A percentile compares a stretch with the other conserved stretches of the same genome.
phyloP scores from a whole-genome alignment of 441 rosid genomes.

The Mallotus japonicus region DNA sequence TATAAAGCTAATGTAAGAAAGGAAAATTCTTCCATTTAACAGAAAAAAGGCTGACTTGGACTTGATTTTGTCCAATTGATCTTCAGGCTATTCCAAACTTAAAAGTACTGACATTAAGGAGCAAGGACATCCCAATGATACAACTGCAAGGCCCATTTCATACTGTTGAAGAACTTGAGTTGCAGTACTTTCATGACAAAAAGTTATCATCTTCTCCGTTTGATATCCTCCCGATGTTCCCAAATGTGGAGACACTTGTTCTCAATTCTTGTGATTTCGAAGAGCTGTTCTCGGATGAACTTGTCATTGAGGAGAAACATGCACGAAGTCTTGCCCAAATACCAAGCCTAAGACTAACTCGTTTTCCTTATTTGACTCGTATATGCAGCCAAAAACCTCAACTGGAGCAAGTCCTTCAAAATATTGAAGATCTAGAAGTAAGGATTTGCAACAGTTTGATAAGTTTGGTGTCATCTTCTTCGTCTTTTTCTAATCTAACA shows the following conservation, averaged over 20 bases:
- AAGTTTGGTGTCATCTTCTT: conserved; percentile 7
- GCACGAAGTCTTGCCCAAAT: background rate
- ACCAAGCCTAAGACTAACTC: background rate
- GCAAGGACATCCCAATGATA: background rate
- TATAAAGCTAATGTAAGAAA: too few species aligned
- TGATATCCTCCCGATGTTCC: conserved; percentile 23
- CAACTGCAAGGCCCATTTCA: background rate
- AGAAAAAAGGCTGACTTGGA: too few species aligned
- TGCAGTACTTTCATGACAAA: conserved; percentile 18
- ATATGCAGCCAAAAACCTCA: conserved; percentile 7
- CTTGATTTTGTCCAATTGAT: too few species aligned
- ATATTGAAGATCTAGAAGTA: conserved; percentile 4
- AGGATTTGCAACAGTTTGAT: background rate
- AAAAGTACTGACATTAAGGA: too few species aligned
- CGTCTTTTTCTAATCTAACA: conserved; percentile 5
- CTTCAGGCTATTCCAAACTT: too few species aligned
- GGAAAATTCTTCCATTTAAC: too few species aligned
- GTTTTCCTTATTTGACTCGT: background rate
- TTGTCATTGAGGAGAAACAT: background rate
- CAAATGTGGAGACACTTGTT: too few species aligned
- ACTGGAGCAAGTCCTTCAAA: conserved; percentile 1
- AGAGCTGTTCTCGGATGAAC: too few species aligned
- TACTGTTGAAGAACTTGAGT: conserved; percentile 1
- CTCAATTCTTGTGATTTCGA: too few species aligned
- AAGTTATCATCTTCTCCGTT: conserved; percentile 14